phyloP scores from a whole-genome alignment of 176 grass and related monocot genomes.

The Cenchrus fungigraminus region DNA sequence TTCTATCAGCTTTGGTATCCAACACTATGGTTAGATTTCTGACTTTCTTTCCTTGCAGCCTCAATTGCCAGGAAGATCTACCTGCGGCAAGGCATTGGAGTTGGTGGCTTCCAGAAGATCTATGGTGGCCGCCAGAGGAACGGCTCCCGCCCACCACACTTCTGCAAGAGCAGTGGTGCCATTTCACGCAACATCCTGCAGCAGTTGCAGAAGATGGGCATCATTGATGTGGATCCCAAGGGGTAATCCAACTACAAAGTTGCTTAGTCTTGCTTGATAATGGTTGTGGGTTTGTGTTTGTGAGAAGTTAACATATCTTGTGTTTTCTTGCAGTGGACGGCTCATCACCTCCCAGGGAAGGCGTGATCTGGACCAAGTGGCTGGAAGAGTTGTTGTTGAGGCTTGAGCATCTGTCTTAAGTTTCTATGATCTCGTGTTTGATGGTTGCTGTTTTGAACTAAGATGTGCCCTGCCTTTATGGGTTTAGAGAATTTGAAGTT shows the following conservation, averaged over 20 bases:
- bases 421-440: neutral
- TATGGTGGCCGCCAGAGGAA: conserved; percentile 70
- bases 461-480: conserved; percentile 6
- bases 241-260: conserved; percentile 42
- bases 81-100: conserved; percentile 66
- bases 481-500: conserved; percentile 25
- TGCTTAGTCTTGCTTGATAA: neutral
- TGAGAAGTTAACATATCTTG: neutral
- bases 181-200: conserved; percentile 66
- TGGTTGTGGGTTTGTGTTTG: neutral
- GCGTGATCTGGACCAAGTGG: conserved; percentile 72
- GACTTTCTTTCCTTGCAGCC: conserved; percentile 34
- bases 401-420: conserved; percentile 34
- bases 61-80: conserved; percentile 72
- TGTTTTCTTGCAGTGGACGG: conserved; percentile 51
- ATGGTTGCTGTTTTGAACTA: conserved; percentile 43
- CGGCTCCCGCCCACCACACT: conserved; percentile 53
- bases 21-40: neutral
- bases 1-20: neutral
- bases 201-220: conserved; percentile 58
- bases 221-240: conserved; percentile 60
- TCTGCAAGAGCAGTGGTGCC: conserved; percentile 72
- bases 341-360: conserved; percentile 64
- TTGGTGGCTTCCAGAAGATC: conserved; percentile 77
- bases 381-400: conserved; percentile 49